Conservation (phyloP, 768 basidiomycete species). For the Leucosporidium scottii region DNA sequence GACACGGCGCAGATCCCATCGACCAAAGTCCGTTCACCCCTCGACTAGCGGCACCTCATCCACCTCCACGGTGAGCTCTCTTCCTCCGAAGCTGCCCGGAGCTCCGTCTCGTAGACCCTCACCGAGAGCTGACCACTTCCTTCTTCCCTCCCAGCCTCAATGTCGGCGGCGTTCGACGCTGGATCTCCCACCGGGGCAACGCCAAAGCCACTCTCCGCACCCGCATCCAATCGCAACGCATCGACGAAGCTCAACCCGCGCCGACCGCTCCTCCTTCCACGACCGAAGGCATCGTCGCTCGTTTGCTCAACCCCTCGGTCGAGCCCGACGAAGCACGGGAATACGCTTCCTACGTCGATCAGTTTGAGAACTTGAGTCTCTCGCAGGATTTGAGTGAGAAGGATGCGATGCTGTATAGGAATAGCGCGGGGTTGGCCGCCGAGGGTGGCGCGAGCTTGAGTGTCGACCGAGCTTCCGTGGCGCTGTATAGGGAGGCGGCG, state of each 20-base stretch:
- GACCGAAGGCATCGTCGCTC: conserved; percentile 30
- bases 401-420: conserved; percentile 16
- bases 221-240: background rate
- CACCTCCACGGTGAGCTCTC: background rate
- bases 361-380: conserved; percentile 28
- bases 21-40: conserved; percentile 70
- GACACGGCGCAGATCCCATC: conserved; percentile 33
- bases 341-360: conserved; percentile 34
- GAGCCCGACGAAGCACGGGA: conserved; percentile 31
- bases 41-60: conserved; percentile 40
- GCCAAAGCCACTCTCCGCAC: background rate
- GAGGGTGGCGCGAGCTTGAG: background rate
- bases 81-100: background rate
- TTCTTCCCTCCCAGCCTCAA: conserved; percentile 46
- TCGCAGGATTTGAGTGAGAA: conserved; percentile 28
- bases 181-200: conserved; percentile 48
- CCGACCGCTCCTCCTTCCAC: conserved; percentile 4
- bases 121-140: background rate
- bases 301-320: conserved; percentile 30
- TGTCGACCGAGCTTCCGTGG: background rate
- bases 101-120: conserved; percentile 14
- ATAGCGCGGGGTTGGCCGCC: background rate
- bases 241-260: background rate
- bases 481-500: background rate
- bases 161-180: conserved; percentile 67